Evolutionary conservation across 768 basidiomycete genomes (phyloP).

Genomic region (Lactarius hengduanensis): DNA sequence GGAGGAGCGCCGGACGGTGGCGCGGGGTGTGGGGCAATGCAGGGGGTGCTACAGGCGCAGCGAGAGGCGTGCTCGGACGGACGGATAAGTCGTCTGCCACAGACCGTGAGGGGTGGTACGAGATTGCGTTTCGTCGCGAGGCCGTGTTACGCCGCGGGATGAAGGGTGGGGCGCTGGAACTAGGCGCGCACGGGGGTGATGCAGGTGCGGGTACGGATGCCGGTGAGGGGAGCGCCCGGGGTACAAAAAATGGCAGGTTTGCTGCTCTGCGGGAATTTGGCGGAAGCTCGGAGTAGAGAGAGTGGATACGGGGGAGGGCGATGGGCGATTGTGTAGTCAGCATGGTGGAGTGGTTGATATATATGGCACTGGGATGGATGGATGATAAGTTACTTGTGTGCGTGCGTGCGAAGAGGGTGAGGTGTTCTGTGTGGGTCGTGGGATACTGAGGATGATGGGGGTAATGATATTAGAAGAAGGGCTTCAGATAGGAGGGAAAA

Average conservation of each 20-base stretch:
- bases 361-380: slow-evolving; percentile 1
- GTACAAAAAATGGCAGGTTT: slow-evolving; percentile 27
- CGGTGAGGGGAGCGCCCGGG: slow-evolving; percentile 17
- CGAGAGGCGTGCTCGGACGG: background rate
- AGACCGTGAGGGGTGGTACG: slow-evolving; percentile 15
- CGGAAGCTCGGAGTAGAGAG: slow-evolving; percentile 29
- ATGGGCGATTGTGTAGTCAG: slow-evolving; percentile 26
- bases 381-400: slow-evolving; percentile 9
- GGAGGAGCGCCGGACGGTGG: slow-evolving; percentile 18
- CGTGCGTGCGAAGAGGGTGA: background rate
- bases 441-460: background rate
- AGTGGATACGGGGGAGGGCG: slow-evolving; percentile 24
- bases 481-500: background rate
- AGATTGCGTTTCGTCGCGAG: slow-evolving; percentile 26
- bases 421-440: background rate
- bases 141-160: slow-evolving; percentile 13
- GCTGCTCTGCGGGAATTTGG: slow-evolving; percentile 29
- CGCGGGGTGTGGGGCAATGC: slow-evolving; percentile 10
- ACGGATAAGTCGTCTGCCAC: slow-evolving; percentile 9
- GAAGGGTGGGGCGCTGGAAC: slow-evolving; percentile 6
- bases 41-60: background rate
- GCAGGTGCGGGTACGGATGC: background rate
- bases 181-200: background rate
- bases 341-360: slow-evolving; percentile 20
- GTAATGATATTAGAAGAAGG: background rate